Base-by-base conservation (phyloP, 345 rosid genomes). In the Lepidium didymum region DNA sequence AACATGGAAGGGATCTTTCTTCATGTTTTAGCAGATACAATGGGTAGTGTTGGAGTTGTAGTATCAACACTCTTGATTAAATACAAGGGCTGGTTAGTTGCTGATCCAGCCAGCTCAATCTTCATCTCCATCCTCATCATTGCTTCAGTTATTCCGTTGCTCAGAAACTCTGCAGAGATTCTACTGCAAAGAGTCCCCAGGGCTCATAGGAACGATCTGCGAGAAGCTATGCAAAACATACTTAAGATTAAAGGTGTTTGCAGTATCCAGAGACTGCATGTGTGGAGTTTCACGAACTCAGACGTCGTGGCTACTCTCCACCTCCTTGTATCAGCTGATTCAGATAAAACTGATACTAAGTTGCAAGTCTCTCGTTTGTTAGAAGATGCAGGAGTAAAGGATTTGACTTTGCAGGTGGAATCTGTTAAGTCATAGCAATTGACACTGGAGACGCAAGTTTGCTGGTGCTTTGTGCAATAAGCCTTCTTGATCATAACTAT, bases 1-100 rank as follows among this genome's bases (percentile, higher is more conserved):
- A 93, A 93, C 77, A 90, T 93, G 98, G 98, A 93, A 81, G 98
- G 98, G 43, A 93, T 93, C 51, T 93, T 93, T 77, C 80, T 93
- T 66, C 98, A 93, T 68, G 94, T 93, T 64, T 77, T 90, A 66
- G 98, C 98, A 44, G 98, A 93, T 68, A 90, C 98, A 47, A 53
- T 93, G 91, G 98, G 98, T 73, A 93, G 98, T 74, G 89, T 90
- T 65, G 98, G 98, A 51, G 98, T 93, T 21, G 96, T 93, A 67
- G 59, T 90, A 67, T 93, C 97, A 4, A 93, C 98, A n/a, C 94
- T 93, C 42, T 75, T 93, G 66, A 90, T 90, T 52, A 85, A 93
- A 77, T 93, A 93, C 85, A 93, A 84, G 62, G 97, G 98, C n/a
- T 93, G 98, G 98, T 87, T 90, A 65, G 88, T 88, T 68, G 96